These are phyloP conservation scores for Geosmithia flava DNA, from an alignment of 2,329 filamentous ascomycete species.

Conservation along the genomic window DNA sequence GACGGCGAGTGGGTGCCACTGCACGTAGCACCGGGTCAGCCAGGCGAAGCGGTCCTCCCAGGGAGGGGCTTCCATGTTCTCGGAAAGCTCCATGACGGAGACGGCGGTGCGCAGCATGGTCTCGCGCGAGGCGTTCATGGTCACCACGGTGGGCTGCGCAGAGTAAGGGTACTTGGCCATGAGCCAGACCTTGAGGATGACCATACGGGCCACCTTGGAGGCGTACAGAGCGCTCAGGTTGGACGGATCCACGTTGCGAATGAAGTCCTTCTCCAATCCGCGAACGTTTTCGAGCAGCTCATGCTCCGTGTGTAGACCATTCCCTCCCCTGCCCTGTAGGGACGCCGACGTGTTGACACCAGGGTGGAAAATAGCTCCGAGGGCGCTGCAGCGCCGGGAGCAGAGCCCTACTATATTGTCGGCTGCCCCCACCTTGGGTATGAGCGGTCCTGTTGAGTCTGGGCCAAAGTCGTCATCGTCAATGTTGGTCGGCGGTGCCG, in stretches of 20 bases:
- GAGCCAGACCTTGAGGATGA: conserved; percentile 34
- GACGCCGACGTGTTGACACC: background rate
- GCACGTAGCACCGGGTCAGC: conserved; percentile 37
- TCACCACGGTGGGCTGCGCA: conserved; percentile 12
- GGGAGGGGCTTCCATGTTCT: conserved; percentile 15
- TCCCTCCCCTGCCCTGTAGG: background rate
- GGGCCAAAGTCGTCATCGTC: conserved; percentile 39
- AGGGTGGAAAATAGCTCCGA: conserved; percentile 23
- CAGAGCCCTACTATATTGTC: conserved; percentile 27
- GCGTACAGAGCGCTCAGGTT: conserved; percentile 23
- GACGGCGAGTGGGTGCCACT: conserved; percentile 43
- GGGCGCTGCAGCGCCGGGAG: conserved; percentile 26
- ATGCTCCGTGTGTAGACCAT: conserved; percentile 18
- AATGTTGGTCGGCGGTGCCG: conserved; percentile 35
- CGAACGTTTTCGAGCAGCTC: conserved; percentile 26
- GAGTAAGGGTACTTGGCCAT: conserved; percentile 31
- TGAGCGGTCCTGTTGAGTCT: conserved; percentile 17
- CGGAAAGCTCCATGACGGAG: conserved; percentile 29
- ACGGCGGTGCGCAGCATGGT: conserved; percentile 33
- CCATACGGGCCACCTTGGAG: conserved; percentile 24
- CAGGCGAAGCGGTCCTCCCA: conserved; percentile 27
- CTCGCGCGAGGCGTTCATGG: conserved; percentile 21
- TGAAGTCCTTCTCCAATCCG: conserved; percentile 24
- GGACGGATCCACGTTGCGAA: conserved; percentile 17
- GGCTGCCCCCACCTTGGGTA: conserved; percentile 18